Conservation (phyloP, 306 rosid genomes). For the Malus asiatica region DNA sequence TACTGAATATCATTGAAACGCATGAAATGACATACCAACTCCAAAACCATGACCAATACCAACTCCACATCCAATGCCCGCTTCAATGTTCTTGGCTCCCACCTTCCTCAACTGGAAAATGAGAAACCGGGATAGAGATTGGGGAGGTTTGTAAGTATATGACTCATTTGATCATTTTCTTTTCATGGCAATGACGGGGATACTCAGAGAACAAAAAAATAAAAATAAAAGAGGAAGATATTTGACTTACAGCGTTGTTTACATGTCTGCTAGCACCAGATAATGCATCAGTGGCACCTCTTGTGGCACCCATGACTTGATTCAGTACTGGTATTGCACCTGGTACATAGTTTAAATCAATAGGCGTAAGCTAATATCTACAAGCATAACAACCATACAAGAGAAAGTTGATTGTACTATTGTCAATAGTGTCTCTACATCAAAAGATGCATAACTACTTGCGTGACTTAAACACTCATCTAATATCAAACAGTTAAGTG, state of each 20-base stretch:
- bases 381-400: background rate
- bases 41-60: constrained; percentile 99
- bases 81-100: constrained; percentile 81
- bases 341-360: constrained; percentile 23
- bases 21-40: constrained; percentile 51
- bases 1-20: background rate
- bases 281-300: constrained; percentile 91
- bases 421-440: background rate
- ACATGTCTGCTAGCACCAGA: constrained; percentile 84
- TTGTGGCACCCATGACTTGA: constrained; percentile 92
- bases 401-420: background rate
- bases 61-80: constrained; percentile 89
- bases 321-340: constrained; percentile 79
- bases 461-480: background rate
- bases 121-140: background rate
- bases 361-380: background rate
- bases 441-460: background rate
- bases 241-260: constrained; percentile 56
- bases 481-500: background rate
- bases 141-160: background rate
- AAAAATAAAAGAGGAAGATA: background rate
- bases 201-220: background rate
- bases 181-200: background rate
- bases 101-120: constrained; percentile 63
- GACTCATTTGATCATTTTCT: background rate